phyloP scores from a whole-genome alignment of 2,329 filamentous ascomycete species.

The Ceratocystis papillata region DNA sequence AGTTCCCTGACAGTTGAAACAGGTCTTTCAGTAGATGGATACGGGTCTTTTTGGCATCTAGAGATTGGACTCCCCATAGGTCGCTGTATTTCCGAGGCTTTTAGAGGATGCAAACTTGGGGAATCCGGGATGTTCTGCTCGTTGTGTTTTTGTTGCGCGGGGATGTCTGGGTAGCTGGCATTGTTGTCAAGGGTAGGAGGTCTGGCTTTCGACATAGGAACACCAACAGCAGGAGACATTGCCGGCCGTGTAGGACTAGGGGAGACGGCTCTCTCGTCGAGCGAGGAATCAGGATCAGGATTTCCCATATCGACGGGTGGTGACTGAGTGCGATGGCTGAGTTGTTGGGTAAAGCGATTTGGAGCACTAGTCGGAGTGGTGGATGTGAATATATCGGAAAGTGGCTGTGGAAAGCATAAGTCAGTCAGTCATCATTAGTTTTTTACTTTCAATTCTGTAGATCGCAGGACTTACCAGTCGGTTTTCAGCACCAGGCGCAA shows the following conservation, averaged over 20 bases:
- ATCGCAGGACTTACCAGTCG: neutral
- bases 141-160: conserved; percentile 29
- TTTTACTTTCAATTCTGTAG: neutral
- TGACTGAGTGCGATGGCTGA: conserved; percentile 39
- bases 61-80: neutral
- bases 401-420: conserved; percentile 36
- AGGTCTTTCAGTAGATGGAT: neutral
- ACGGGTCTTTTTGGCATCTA: neutral
- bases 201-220: neutral
- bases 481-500: neutral
- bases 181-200: neutral
- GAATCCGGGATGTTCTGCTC: conserved; percentile 1
- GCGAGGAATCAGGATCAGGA: neutral
- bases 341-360: conserved; percentile 44
- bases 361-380: conserved; percentile 44
- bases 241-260: conserved; percentile 18
- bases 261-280: conserved; percentile 20
- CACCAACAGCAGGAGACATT: conserved; percentile 9
- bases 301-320: conserved; percentile 29
- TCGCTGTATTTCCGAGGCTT: neutral
- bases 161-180: conserved; percentile 55
- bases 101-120: conserved; percentile 7
- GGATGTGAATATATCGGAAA: conserved; percentile 47
- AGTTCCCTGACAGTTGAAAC: neutral
- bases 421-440: neutral